Base-by-base conservation (phyloP, 164 flowering plant genomes). In the Sedum album region DNA sequence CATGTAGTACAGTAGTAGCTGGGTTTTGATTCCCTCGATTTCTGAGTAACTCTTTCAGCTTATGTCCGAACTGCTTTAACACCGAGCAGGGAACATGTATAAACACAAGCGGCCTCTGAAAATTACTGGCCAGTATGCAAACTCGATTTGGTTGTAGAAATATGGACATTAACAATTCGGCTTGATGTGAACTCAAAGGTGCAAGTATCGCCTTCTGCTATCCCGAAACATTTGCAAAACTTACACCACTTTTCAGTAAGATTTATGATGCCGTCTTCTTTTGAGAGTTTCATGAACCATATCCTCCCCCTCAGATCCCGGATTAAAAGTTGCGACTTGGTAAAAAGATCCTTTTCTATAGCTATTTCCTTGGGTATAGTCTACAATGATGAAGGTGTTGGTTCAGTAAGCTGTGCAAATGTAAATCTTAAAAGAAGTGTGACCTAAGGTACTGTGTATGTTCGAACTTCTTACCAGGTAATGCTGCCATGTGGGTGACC, bases 211-310 rank as follows among this genome's bases (percentile, higher is more conserved):
- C 60, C 60, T 53, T 53, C 28, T 53, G 21, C 23, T 30, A 53
- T 21, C 60, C 60, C 26, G 28, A 21, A 23, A 4, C 7, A 0
- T 9, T 13, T 23, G 28, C 10, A 53, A 23, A 53, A 53, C 60
- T 53, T 53, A 53, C 13, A 8, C 60, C 60, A 53, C 14, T 53
- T 13, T 21, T 23, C 60, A 53, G 28, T 21, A 21, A n/a, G 26
- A 53, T 23, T 53, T 10, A 53, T 6, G 30, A 3, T 23, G 8
- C 60, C 60, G 8, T 53, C 60, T 53, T 53, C 60, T 1, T 1
- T 53, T 21, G 60, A 53, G 7, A 53, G 60, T 21, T 53, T 53
- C 60, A 53, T 53, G 60, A 53, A 53, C 60, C 60, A 53, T 53
- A 10, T 21, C 25, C 17, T 23, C 60, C 30, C 60, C 1, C 0